Base-by-base conservation (phyloP, 2,329 filamentous ascomycete species). In the Fusarium circinatum region DNA sequence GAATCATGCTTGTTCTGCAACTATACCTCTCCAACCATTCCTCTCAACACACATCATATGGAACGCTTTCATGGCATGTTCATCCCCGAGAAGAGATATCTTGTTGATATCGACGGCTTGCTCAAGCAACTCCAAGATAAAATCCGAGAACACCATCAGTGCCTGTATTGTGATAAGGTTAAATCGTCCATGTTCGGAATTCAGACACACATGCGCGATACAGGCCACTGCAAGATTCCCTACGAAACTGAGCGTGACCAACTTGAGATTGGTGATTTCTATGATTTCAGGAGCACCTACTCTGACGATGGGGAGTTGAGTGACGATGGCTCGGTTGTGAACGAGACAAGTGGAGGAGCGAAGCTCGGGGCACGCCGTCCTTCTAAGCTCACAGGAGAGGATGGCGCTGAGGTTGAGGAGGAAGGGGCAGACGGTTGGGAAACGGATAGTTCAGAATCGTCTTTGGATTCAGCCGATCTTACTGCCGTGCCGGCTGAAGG, bases 171-270 rank as follows among this genome's bases (percentile, higher is more conserved):
- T 81, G 92, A 93, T 80, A 97, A 96, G 82, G 83, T 92, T 48
- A 94, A 96, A 80, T 90, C 92, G 71, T 95, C 92, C 18, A 87
- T 93, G 0, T 91, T 92, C 65, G 96, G 94, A 24, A 90, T 95
- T 32, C 95, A 98, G 80, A 98, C 95, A 1, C 96, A 99, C 82
- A 99, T 99, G 96, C 92, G 94, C 49, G 96, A 99, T 81, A 96
- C 95, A 80, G 93, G 94, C 2, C 96, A 99, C 83, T 98, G 96
- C 88, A 98, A 95, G 89, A 97, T 99, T 76, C 95, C 94, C 1
- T 99, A 96, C 82, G 91, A 92, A 58, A 92, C 91, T 0, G 94
- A 98, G 80, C 92, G 93, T 41, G 95, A 98, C 79, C 94, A 98
- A 84, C 89, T 98, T 36, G 94, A 97, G 63, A 94, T 99, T 79